Evolutionary conservation across 192 early-diverging fungal genomes (phyloP).

Genomic region (Mortierella hygrophila): DNA sequence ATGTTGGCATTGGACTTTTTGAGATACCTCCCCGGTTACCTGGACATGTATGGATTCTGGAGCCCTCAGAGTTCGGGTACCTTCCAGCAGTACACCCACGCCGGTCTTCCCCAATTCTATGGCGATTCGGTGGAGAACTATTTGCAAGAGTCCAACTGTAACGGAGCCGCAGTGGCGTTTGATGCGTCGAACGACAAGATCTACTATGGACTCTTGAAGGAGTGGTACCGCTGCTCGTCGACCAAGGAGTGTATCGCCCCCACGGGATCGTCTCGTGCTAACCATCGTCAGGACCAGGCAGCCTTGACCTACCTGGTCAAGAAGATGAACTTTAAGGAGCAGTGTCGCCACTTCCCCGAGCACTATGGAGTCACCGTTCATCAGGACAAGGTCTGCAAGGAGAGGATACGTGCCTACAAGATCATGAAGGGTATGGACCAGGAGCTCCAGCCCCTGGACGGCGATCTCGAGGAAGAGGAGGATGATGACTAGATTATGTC

Average conservation of each 20-base stretch:
- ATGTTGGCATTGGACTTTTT: slow-evolving; percentile 62
- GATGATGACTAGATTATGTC: neutral
- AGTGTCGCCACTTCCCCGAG: slow-evolving; percentile 56
- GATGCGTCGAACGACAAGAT: slow-evolving; percentile 56
- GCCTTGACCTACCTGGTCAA: slow-evolving; percentile 63
- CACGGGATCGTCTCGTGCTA: slow-evolving; percentile 59
- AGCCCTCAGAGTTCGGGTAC: slow-evolving; percentile 56
- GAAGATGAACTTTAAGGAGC: slow-evolving; percentile 41
- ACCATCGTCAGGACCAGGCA: slow-evolving; percentile 71
- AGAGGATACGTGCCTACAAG: slow-evolving; percentile 55
- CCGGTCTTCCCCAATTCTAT: slow-evolving; percentile 61
- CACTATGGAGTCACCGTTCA: slow-evolving; percentile 64
- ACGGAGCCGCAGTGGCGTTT: slow-evolving; percentile 66
- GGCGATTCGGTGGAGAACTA: slow-evolving; percentile 49
- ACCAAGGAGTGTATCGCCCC: slow-evolving; percentile 67
- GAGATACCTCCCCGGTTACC: slow-evolving; percentile 51
- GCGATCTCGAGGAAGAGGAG: slow-evolving; percentile 19
- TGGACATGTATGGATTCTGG: slow-evolving; percentile 63
- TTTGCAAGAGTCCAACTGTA: slow-evolving; percentile 58
- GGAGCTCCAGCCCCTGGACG: neutral
- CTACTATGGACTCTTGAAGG: slow-evolving; percentile 54
- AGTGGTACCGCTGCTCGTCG: slow-evolving; percentile 60
- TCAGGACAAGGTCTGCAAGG: slow-evolving; percentile 61
- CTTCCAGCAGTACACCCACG: slow-evolving; percentile 61
- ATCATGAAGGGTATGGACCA: slow-evolving; percentile 47